A percentile compares a stretch with the other conserved stretches of the same genome.
These are phyloP conservation scores for Talaromyces sp. DNA, from an alignment of 2,329 filamentous ascomycete genomes.

Conservation along the genomic window DNA sequence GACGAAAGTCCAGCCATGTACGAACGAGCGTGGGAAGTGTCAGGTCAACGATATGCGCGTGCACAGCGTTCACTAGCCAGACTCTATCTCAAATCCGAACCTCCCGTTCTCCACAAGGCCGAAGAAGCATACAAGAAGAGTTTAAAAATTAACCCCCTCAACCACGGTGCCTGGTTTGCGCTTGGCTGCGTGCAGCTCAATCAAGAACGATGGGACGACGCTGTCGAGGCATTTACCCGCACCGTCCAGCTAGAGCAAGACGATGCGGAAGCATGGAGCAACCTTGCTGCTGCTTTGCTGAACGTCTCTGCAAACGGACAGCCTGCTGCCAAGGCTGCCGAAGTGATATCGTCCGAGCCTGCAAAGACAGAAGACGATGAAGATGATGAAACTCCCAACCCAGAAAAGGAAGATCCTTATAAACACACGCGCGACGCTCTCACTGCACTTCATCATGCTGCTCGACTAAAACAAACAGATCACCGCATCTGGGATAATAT, in stretches of 20 bases:
- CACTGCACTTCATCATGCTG: slow-evolving; percentile 79
- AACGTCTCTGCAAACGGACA: slow-evolving; percentile 33
- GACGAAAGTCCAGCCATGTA: slow-evolving; percentile 71
- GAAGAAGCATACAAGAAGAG: slow-evolving; percentile 73
- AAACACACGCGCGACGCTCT: slow-evolving; percentile 69
- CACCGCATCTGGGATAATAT: slow-evolving; percentile 97
- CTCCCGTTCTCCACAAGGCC: slow-evolving; percentile 59
- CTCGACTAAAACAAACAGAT: slow-evolving; percentile 75
- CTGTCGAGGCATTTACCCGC: slow-evolving; percentile 75
- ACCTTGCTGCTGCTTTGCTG: slow-evolving; percentile 80
- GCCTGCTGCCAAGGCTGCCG: slow-evolving; percentile 21
- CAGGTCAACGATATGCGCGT: slow-evolving; percentile 71
- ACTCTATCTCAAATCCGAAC: slow-evolving; percentile 61
- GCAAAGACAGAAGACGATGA: slow-evolving; percentile 17
- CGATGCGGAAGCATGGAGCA: slow-evolving; percentile 91
- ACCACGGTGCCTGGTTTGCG: slow-evolving; percentile 80
- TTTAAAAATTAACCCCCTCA: slow-evolving; percentile 72
- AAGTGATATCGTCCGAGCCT: slow-evolving; percentile 21
- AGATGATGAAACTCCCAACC: slow-evolving; percentile 22
- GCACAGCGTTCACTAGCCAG: slow-evolving; percentile 85
- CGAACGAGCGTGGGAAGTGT: slow-evolving; percentile 82
- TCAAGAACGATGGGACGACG: slow-evolving; percentile 68
- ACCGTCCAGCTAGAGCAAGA: slow-evolving; percentile 80
- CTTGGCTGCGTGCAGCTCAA: slow-evolving; percentile 84
- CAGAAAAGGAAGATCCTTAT: slow-evolving; percentile 44